These are phyloP conservation scores for Neoboletus magnificus DNA, from an alignment of 768 basidiomycete genomes.

Conservation along the genomic window DNA sequence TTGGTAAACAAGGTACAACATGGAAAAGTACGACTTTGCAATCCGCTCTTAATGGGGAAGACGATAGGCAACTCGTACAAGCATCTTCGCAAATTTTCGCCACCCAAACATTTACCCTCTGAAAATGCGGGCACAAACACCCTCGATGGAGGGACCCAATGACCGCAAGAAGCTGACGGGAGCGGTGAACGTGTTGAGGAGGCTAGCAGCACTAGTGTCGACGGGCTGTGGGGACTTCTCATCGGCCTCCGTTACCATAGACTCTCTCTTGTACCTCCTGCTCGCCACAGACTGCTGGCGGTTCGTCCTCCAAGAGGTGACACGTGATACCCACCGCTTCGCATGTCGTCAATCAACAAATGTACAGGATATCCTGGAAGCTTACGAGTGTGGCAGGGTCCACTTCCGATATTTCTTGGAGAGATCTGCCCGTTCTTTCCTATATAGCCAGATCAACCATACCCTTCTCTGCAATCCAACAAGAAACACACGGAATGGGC, in stretches of 20 bases:
- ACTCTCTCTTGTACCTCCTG: not conserved
- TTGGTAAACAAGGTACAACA: slow-evolving; percentile 15
- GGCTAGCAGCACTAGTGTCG: not conserved
- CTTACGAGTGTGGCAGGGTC: not conserved
- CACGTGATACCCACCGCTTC: not conserved
- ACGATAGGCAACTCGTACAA: not conserved
- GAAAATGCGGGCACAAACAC: slow-evolving; percentile 1
- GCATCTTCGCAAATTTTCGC: not conserved
- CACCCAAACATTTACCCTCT: not conserved
- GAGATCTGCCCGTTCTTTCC: slow-evolving; percentile 7
- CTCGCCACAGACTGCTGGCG: not conserved
- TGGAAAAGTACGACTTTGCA: not conserved
- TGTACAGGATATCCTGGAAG: not conserved
- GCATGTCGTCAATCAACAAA: not conserved
- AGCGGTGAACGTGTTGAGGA: not conserved
- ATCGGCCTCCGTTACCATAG: not conserved
- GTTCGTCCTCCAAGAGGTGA: not conserved
- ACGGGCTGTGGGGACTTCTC: too few relatives aligned
- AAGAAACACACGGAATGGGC: slow-evolving; percentile 2
- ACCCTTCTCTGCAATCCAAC: not conserved
- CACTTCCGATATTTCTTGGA: not conserved
- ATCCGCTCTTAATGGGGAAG: not conserved
- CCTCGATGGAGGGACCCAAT: not conserved
- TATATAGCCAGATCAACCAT: slow-evolving; percentile 1
- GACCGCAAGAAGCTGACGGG: slow-evolving; percentile 1